These are phyloP conservation scores for Scleromitrula shiraiana DNA, from an alignment of 2,329 filamentous ascomycete genomes.

Conservation along the genomic window DNA sequence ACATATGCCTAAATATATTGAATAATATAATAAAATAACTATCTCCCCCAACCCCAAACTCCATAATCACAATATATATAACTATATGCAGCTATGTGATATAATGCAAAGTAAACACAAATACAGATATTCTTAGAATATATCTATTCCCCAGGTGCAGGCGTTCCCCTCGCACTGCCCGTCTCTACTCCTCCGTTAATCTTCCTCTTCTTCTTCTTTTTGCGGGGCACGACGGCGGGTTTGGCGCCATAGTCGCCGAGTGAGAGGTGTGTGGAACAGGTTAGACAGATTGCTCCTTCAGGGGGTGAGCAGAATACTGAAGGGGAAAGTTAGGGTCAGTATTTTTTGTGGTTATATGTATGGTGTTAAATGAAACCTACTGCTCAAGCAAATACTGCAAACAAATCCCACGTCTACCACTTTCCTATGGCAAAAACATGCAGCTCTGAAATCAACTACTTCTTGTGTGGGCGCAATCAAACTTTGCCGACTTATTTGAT, in stretches of 20 bases:
- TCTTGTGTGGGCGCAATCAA: conserved; percentile 75
- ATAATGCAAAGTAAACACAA: too few relatives aligned
- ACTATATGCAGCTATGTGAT: too few relatives aligned
- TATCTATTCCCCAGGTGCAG: conserved; percentile 37
- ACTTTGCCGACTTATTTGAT: conserved; percentile 53
- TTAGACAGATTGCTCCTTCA: conserved; percentile 63
- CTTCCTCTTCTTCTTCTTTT: conserved; percentile 72
- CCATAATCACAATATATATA: too few relatives aligned
- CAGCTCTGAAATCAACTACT: conserved; percentile 92
- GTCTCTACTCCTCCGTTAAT: conserved; percentile 47
- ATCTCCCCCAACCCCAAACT: too few relatives aligned
- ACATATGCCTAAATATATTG: too few relatives aligned
- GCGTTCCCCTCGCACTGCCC: conserved; percentile 52
- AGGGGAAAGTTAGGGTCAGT: conserved; percentile 11
- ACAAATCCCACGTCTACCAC: conserved; percentile 92
- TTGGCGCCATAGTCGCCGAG: conserved; percentile 68
- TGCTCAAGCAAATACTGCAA: conserved; percentile 92
- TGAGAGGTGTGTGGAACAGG: conserved; percentile 72
- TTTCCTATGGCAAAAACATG: conserved; percentile 90
- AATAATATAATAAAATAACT: too few relatives aligned
- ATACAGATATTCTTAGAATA: too few relatives aligned
- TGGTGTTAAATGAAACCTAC: conserved; percentile 32
- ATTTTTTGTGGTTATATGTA: not conserved
- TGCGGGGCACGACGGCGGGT: conserved; percentile 64
- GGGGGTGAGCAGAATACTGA: conserved; percentile 65